Conservation (phyloP, 345 rosid genomes). For the Gossypium stocksii region DNA sequence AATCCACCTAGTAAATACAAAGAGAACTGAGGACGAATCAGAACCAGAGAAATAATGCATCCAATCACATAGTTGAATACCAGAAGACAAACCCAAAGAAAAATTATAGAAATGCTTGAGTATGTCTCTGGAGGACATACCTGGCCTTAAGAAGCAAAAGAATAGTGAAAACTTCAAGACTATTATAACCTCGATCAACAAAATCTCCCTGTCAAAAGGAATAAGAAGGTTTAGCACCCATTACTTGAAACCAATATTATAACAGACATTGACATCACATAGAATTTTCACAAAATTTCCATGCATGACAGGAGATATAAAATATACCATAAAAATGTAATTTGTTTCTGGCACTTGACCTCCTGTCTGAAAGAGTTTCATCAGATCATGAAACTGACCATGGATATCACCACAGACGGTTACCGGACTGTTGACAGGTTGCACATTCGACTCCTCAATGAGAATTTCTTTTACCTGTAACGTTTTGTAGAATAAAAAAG, state of each 20-base stretch:
- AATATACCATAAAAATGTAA: conserved; percentile 85
- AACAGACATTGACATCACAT: not conserved
- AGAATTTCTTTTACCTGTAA: conserved; percentile 66
- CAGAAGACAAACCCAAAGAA: not conserved
- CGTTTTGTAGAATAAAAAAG: not conserved
- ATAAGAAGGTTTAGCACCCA: not conserved
- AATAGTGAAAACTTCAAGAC: conserved; percentile 79
- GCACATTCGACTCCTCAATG: conserved; percentile 97
- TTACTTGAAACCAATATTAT: too few relatives aligned
- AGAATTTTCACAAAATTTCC: not conserved
- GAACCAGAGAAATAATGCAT: not conserved
- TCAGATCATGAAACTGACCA: too few relatives aligned
- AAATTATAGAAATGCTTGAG: not conserved
- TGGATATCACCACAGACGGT: too few relatives aligned
- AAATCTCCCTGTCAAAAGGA: conserved; percentile 61
- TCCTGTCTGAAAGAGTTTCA: not conserved
- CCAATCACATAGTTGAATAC: not conserved
- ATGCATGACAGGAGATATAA: not conserved
- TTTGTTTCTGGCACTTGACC: conserved; percentile 98
- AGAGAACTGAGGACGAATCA: not conserved
- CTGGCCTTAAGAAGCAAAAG: conserved; percentile 82
- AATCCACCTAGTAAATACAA: not conserved
- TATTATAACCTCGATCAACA: conserved; percentile 80
- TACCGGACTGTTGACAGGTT: conserved; percentile 88
- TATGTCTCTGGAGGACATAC: conserved; percentile 21